Evolutionary conservation across 1,284 basidiomycete genomes (phyloP), one percentile per base, ranked within the genome.

Genomic region (Mycena citricolor): DNA sequence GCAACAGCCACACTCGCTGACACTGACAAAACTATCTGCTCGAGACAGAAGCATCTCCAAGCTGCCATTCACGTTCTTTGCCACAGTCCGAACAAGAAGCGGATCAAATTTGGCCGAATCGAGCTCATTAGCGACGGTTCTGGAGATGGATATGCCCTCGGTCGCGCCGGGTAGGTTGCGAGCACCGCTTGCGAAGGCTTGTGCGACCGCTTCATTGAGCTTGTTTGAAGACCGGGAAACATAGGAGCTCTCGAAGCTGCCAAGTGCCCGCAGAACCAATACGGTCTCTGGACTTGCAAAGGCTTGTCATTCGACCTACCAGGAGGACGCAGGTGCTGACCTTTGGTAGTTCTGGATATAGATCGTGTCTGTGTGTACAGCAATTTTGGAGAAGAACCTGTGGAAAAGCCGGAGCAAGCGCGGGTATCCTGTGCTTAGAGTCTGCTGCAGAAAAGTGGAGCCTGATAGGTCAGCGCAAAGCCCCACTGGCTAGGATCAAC

Each of bases 91-190:
- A 5, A 92, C 80, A 7, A 98, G 71, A 22, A 97, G 61, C 0
- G 94, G 94, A 64, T 98, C 94, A 61, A 97, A 97, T 44, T 87
- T 80, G 3, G 92, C 93, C 2, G 90, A 82, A 63, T 98, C 94
- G 3, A 98, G 76, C 61, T 97, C 94, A 61, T 97, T 97, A 13
- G 81, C 79, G 26, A 94, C 72, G 0, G 80, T 76, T 8, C 93
- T 75, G 1, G 87, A 82, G 24, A 94, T 73, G 40, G 80, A 82
- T 4, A 83, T 68, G 4, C 90, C 94, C 44, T 95, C 92, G 23
- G 71, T 76, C 25, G 80, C 71, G 1, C 84, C 81, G 0, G 93
- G 90, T 1, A 89, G 83, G 1, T 73, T 63, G 10, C 87, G 78
- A 11, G 73, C 60, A 5, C 87, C 84, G 16, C 77, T 79, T 2